phyloP scores from a whole-genome alignment of 148 eudicot species.

The Arbutus unedo region DNA sequence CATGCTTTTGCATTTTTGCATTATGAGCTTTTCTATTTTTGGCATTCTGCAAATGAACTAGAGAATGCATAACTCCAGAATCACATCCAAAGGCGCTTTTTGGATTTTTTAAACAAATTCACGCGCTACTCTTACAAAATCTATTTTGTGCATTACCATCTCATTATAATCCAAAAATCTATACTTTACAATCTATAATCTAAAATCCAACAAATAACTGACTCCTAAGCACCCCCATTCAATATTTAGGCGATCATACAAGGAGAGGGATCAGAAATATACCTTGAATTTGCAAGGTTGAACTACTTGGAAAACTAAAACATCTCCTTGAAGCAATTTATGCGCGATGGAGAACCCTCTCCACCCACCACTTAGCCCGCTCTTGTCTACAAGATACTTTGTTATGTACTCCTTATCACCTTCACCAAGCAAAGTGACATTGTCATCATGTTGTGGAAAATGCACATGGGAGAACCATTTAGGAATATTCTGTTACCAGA shows the following conservation, averaged over 20 bases:
- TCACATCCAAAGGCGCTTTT: no score
- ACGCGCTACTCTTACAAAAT: no score
- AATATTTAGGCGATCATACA: background rate
- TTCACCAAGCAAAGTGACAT: slow-evolving; percentile 33
- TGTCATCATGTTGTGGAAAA: slow-evolving; percentile 38
- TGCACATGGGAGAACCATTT: slow-evolving; percentile 25
- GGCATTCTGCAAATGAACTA: no score
- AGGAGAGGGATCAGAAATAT: background rate
- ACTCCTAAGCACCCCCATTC: no score
- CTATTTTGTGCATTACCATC: no score
- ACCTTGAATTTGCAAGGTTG: slow-evolving; percentile 41
- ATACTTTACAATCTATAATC: no score
- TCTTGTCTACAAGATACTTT: slow-evolving; percentile 35
- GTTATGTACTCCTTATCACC: slow-evolving; percentile 18
- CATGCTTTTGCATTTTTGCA: no score
- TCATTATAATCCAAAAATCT: no score
- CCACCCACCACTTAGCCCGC: slow-evolving; percentile 49
- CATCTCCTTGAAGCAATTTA: slow-evolving; percentile 42
- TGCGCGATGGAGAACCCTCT: slow-evolving; percentile 44
- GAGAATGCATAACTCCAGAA: no score
- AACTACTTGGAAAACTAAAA: slow-evolving; percentile 37
- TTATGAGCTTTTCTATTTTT: no score
- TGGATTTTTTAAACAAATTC: no score
- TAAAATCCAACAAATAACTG: no score
- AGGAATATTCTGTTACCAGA: slow-evolving; percentile 30